A percentile compares a stretch with the other conserved stretches of the same genome.
Conservation (phyloP, 805 yeast genomes). For the Kodamaea kakaduensis region DNA sequence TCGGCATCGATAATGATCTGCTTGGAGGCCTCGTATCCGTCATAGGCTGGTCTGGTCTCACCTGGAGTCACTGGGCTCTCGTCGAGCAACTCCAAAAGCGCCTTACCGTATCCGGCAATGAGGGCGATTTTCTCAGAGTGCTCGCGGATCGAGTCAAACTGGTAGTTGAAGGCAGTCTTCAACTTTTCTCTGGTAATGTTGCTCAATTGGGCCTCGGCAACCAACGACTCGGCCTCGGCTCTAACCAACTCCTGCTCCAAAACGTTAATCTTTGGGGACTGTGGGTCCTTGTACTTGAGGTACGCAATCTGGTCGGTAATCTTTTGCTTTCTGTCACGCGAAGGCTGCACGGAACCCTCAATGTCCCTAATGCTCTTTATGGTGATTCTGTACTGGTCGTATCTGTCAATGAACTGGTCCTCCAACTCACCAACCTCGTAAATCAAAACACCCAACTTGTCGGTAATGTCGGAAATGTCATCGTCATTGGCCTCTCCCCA, state of each 20-base stretch:
- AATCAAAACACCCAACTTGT: constrained; percentile 91
- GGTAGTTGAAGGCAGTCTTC: constrained; percentile 96
- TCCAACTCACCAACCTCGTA: constrained; percentile 97
- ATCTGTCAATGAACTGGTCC: constrained; percentile 96
- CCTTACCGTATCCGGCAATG: constrained; percentile 99
- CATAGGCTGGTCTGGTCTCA: constrained; percentile 97
- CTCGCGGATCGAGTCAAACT: constrained; percentile 93
- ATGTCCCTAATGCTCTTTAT: constrained; percentile 92
- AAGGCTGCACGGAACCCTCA: constrained; percentile 96
- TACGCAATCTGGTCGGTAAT: constrained; percentile 97
- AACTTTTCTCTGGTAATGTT: constrained; percentile 97
- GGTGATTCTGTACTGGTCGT: constrained; percentile 96
- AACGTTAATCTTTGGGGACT: constrained; percentile 90
- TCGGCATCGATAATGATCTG: constrained; percentile 97
- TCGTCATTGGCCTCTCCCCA: constrained; percentile 99
- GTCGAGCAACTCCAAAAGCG: constrained; percentile 89
- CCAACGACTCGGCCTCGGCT: constrained; percentile 98
- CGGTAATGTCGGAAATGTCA: constrained; percentile 95
- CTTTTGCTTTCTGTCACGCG: constrained; percentile 96
- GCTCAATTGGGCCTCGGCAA: constrained; percentile 97
- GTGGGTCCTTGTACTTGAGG: constrained; percentile 97
- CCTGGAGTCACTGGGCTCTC: constrained; percentile 98
- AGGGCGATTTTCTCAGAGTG: constrained; percentile 93
- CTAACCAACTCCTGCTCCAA: constrained; percentile 98
- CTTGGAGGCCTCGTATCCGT: constrained; percentile 96